Percentiles rank a stretch among this genome's conserved stretches.
phyloP scores from a whole-genome alignment of 2,329 filamentous ascomycete species.

The Monosporascus sp. region DNA sequence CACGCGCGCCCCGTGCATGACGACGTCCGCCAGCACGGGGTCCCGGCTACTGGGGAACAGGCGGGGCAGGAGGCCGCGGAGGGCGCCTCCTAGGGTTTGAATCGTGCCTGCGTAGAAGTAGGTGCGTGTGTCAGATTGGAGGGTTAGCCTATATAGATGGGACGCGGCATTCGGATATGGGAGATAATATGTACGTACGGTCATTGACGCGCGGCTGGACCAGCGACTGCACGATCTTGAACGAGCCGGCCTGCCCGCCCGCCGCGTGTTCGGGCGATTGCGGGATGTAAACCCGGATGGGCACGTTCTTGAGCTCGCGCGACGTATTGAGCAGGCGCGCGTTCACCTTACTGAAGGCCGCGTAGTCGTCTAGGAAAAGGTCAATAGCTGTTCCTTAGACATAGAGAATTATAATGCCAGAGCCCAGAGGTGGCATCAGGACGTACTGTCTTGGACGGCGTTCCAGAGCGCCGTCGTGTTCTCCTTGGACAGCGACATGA shows the following conservation, averaged over 20 bases:
- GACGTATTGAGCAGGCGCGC: conserved; percentile 71
- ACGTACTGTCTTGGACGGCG: conserved; percentile 65
- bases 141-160: background rate
- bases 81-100: conserved; percentile 63
- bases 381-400: conserved; percentile 1
- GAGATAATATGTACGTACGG: conserved; percentile 22
- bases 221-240: conserved; percentile 72
- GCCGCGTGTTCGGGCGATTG: conserved; percentile 40
- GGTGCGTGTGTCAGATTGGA: background rate
- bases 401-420: background rate
- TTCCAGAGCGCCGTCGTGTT: conserved; percentile 81
- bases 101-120: conserved; percentile 24
- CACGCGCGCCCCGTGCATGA: conserved; percentile 79
- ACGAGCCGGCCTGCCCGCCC: conserved; percentile 40
- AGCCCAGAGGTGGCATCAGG: background rate
- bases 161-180: background rate
- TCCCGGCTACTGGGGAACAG: conserved; percentile 85
- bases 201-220: conserved; percentile 40
- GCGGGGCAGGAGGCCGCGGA: conserved; percentile 69
- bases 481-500: conserved; percentile 82
- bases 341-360: conserved; percentile 68
- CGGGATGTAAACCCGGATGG: conserved; percentile 79
- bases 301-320: conserved; percentile 73
- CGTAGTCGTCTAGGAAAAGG: conserved; percentile 58
- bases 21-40: conserved; percentile 74